Evolutionary conservation across 805 yeast genomes (phyloP).

Genomic region (Saccharomycopsis lassenensis): DNA sequence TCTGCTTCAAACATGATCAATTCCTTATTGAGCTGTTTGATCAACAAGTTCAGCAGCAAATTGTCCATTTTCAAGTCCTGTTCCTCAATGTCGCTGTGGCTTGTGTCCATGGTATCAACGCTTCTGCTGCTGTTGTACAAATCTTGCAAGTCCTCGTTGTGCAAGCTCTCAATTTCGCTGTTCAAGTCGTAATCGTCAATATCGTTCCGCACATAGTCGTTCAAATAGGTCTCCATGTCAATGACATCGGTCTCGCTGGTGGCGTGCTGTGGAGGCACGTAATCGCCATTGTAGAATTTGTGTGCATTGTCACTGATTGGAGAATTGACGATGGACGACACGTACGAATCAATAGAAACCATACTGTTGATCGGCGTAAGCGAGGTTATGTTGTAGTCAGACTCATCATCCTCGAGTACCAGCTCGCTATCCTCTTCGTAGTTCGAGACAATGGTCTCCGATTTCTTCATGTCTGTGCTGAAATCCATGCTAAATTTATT

Average conservation of each 20-base stretch:
- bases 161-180: slow-evolving; percentile 1
- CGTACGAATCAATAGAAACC: slow-evolving; percentile 1
- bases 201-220: slow-evolving; percentile 1
- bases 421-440: too few species aligned
- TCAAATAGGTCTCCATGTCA: not conserved
- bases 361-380: too few species aligned
- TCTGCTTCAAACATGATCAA: too few species aligned
- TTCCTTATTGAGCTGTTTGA: too few species aligned
- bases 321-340: slow-evolving; percentile 1
- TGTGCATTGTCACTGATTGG: not conserved
- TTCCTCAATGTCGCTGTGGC: too few species aligned
- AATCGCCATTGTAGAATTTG: not conserved
- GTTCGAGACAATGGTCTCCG: too few species aligned
- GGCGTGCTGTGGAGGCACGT: not conserved
- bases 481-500: too few species aligned
- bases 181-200: slow-evolving; percentile 3
- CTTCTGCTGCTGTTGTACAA: not conserved
- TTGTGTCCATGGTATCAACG: not conserved
- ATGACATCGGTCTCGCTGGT: not conserved
- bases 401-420: too few species aligned
- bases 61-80: too few species aligned
- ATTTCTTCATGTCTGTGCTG: too few species aligned
- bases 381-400: too few species aligned
- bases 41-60: too few species aligned
- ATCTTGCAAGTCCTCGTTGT: not conserved